phyloP scores from a whole-genome alignment of 2,329 filamentous ascomycete species.

The Botrytis hyacinthi region DNA sequence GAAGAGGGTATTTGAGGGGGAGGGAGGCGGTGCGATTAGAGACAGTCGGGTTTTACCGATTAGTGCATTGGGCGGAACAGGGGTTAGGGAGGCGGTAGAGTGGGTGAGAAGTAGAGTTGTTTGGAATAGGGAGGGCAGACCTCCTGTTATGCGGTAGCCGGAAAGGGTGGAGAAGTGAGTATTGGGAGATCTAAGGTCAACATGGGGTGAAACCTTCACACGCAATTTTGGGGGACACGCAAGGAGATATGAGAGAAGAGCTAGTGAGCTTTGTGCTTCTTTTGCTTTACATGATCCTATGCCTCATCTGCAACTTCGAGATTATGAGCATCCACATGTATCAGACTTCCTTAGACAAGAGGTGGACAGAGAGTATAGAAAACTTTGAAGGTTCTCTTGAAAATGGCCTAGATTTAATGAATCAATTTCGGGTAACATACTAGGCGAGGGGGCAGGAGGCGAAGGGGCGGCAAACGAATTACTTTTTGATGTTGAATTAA shows the following conservation, averaged over 20 bases:
- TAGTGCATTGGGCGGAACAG: slow-evolving; percentile 82
- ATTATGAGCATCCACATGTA: not conserved
- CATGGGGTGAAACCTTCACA: not conserved
- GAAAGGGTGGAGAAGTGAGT: slow-evolving; percentile 22
- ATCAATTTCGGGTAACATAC: not conserved
- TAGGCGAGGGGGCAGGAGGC: not conserved
- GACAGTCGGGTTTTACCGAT: slow-evolving; percentile 90
- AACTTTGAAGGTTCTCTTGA: not conserved
- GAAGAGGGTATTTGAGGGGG: slow-evolving; percentile 91
- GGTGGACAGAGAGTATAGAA: not conserved
- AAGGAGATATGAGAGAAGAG: not conserved
- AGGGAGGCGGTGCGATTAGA: slow-evolving; percentile 79
- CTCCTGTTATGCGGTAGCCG: slow-evolving; percentile 82
- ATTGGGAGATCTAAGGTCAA: not conserved
- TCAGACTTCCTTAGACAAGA: not conserved
- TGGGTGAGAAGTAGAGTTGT: slow-evolving; percentile 90
- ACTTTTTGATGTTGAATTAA: not conserved
- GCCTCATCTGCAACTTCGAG: not conserved
- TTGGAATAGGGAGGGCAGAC: slow-evolving; percentile 93
- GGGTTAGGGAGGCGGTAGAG: slow-evolving; percentile 93
- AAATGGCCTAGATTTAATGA: not conserved
- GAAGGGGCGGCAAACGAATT: not conserved
- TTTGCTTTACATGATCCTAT: not conserved
- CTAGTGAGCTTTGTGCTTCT: not conserved
- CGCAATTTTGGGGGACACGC: not conserved